Evolutionary conservation across 495 filamentous ascomycete genomes (phyloP).

Genomic region (Talaromyces nanjingensis): DNA sequence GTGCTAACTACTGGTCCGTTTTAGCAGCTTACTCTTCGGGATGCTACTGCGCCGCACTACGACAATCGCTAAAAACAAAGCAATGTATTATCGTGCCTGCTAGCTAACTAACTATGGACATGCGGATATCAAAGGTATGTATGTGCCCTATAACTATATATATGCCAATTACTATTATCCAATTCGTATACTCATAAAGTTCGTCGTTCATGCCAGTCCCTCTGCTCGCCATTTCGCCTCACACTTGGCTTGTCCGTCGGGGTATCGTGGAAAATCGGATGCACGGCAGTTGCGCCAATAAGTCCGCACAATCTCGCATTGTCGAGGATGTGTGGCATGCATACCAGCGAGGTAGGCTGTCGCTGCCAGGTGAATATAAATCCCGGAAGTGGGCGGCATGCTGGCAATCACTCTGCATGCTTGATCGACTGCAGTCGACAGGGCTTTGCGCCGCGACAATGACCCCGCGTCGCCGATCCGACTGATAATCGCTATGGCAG

Average conservation of each 20-base stretch:
- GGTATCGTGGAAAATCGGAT: slow-evolving; percentile 25
- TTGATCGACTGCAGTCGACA: slow-evolving; percentile 19
- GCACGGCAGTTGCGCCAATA: slow-evolving; percentile 25
- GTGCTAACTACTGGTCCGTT: not conserved
- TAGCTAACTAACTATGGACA: not conserved
- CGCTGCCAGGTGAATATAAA: slow-evolving; percentile 24
- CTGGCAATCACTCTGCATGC: slow-evolving; percentile 18
- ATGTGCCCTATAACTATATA: not conserved
- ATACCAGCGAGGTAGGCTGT: slow-evolving; percentile 21
- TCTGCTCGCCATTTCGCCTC: slow-evolving; percentile 19
- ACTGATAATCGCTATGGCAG: slow-evolving; percentile 20
- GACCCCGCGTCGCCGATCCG: slow-evolving; percentile 7
- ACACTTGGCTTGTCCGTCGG: slow-evolving; percentile 23
- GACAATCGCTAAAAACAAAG: not conserved
- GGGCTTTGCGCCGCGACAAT: slow-evolving; percentile 1
- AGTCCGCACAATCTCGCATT: slow-evolving; percentile 19
- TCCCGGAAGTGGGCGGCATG: slow-evolving; percentile 18
- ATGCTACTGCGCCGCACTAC: not conserved
- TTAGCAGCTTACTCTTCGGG: no score
- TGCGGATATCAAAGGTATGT: not conserved
- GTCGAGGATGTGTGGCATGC: slow-evolving; percentile 14
- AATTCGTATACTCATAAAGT: not conserved
- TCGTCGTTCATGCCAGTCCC: slow-evolving; percentile 7
- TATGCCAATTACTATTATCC: not conserved
- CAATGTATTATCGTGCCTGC: not conserved